Evolutionary conservation across 352 stramenopile genomes (phyloP), one percentile per base, ranked within the genome.

Genomic region (Globisporangium alternatum): DNA sequence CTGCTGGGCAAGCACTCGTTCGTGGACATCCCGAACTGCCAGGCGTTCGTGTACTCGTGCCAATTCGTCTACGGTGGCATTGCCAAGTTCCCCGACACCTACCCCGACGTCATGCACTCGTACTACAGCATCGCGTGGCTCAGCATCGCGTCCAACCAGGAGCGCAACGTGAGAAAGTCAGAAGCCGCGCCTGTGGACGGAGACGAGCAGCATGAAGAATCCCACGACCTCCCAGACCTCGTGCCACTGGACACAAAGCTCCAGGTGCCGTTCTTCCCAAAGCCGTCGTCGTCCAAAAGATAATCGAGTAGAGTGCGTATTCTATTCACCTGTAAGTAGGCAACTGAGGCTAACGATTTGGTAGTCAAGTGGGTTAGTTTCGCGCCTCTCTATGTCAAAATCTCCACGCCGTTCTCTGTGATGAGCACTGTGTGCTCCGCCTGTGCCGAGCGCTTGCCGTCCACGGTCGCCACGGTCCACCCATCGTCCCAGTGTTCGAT

Each of bases 391-490:
- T 80, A 92, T n/a, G 97, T 99, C 49, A 99, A 72, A 30, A 98
- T 91, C 60, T 99, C 94, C 3, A 97, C 90, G 44, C 96, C 96
- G 57, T 97, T 82, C 30, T 97, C 81, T 4, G 96, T 99, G 59
- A 99, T 92, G 13, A 99, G 75, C 17, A 99, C 81, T n/a, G 96
- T 99, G 79, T 99, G 97, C 70, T 99, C 97, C 60, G 98, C 98
- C 71, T 99, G 97, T 22, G 96, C 97, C n/a, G 90, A 96, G 45
- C 95, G 77, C 47, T 78, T 78, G 52, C 95, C 96, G 72, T 99
- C 97, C 1, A 79, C 79, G 19, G 97, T 99, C 15, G 93, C 95
- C 6, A 98, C 95, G 12, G 97, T 99, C 97, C 97, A 99, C 52
- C 90, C 80, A 75, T 99, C 97, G 60, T 92, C 78, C 97, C 96